phyloP scores from a whole-genome alignment of 805 yeast genomes.

The Nematodospora valgi region DNA sequence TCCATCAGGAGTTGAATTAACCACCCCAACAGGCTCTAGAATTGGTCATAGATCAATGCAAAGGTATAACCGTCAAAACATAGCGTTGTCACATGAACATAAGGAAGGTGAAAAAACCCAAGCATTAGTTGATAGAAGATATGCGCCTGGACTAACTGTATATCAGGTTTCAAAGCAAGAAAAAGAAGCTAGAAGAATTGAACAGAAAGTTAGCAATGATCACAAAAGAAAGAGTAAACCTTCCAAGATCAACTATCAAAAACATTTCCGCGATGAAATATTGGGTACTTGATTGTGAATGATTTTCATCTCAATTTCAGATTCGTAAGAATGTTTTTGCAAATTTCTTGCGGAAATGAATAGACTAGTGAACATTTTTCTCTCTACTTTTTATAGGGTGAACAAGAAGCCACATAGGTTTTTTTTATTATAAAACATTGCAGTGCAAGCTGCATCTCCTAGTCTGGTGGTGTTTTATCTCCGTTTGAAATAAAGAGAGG shows the following conservation, averaged over 20 bases:
- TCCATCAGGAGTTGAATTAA: slow-evolving; percentile 59
- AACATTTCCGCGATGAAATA: slow-evolving; percentile 36
- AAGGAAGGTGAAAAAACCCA: slow-evolving; percentile 72
- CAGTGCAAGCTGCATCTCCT: too few species aligned
- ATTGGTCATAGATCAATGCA: slow-evolving; percentile 79
- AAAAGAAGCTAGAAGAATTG: slow-evolving; percentile 23
- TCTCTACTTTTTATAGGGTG: too few species aligned
- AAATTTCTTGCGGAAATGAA: too few species aligned
- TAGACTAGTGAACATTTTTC: too few species aligned
- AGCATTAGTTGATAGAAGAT: slow-evolving; percentile 65
- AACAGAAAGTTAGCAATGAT: slow-evolving; percentile 19
- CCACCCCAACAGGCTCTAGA: slow-evolving; percentile 72
- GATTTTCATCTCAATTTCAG: too few species aligned
- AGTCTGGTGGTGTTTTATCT: too few species aligned
- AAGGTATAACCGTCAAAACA: slow-evolving; percentile 67
- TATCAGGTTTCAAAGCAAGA: slow-evolving; percentile 31
- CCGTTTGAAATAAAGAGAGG: too few species aligned
- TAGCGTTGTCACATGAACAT: slow-evolving; percentile 17
- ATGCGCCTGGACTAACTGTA: slow-evolving; percentile 34
- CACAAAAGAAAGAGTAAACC: slow-evolving; percentile 24
- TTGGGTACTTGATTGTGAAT: slow-evolving; percentile 28
- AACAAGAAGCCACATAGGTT: too few species aligned
- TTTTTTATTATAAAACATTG: too few species aligned
- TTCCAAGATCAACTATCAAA: slow-evolving; percentile 29
- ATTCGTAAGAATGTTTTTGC: too few species aligned